Evolutionary conservation across 768 basidiomycete species (phyloP), one percentile per base, ranked within the genome.

Genomic region (Grammothele lineata): DNA sequence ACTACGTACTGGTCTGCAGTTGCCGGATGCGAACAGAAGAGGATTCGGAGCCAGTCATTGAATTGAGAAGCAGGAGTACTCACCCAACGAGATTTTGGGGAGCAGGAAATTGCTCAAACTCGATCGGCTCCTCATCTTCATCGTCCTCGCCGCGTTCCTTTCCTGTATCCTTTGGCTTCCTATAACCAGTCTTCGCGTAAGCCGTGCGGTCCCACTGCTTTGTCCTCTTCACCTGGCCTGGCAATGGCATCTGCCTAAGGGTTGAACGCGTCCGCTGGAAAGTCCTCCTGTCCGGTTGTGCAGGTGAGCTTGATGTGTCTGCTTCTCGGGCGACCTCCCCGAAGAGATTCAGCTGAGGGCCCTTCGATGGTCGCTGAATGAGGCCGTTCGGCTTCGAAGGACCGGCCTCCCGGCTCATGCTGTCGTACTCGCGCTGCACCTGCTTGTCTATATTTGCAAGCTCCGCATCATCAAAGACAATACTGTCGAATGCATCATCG

Each of bases 171-270:
- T 75, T 78, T 33, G 68, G 65, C 41, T 70, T 76, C 57, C 72
- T 81, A 68, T 77, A 66, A 0, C 92, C 92, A 3, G 84, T 79
- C 68, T 90, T 87, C 5, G 92, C 84, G 58, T 89, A 95, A 11
- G 72, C 81, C 0, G 93, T 91, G 19, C 90, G 84, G 61, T 98
- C 92, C 96, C 96, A 99, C 38, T 74, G 70, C 70, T 95, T 97
- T 1, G 76, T 80, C 63, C 86, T 83, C 54, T 58, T 60, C 17
- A 53, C 48, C 21, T 51, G 54, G 18, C 57, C 58, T 3, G 48
- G 50, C 17, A 59, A 39, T 2, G 54, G 40, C 39, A 52, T 58
- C 22, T 56, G 55, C 11, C 54, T 62, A 11, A 43, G 17, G 4
- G 33, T 35, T 0, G 80, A 75, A 52, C 72, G 76, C 14, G 69